phyloP scores from a whole-genome alignment of 2,329 filamentous ascomycete genomes.

The Pseudopyrenochaeta lycopersici region DNA sequence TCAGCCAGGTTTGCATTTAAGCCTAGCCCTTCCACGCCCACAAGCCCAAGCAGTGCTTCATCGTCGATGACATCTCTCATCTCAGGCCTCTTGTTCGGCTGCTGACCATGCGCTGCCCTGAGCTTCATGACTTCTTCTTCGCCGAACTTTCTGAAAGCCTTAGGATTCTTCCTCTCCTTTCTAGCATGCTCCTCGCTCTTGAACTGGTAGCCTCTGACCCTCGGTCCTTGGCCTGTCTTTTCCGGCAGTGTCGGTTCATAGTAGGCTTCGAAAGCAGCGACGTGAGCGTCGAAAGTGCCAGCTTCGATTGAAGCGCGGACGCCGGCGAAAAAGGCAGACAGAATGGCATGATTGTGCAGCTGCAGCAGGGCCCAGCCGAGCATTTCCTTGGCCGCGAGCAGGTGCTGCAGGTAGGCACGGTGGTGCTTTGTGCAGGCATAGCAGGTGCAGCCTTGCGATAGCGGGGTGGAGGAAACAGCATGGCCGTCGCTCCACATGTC shows the following conservation, averaged over 20 bases:
- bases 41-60: slow-evolving; percentile 41
- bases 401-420: slow-evolving; percentile 85
- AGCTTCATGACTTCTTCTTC: slow-evolving; percentile 35
- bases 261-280: slow-evolving; percentile 66
- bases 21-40: slow-evolving; percentile 26
- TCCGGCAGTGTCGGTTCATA: slow-evolving; percentile 79
- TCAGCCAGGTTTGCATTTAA: slow-evolving; percentile 17
- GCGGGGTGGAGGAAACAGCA: slow-evolving; percentile 68
- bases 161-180: slow-evolving; percentile 43
- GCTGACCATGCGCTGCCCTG: slow-evolving; percentile 41
- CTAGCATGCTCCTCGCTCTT: slow-evolving; percentile 39
- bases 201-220: slow-evolving; percentile 48
- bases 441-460: slow-evolving; percentile 73
- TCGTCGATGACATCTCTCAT: slow-evolving; percentile 43
- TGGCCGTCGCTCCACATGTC: slow-evolving; percentile 77
- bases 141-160: slow-evolving; percentile 39
- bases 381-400: slow-evolving; percentile 94
- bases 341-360: slow-evolving; percentile 83
- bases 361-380: slow-evolving; percentile 93
- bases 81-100: slow-evolving; percentile 34
- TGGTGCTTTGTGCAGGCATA: slow-evolving; percentile 87
- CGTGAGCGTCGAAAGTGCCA: slow-evolving; percentile 64
- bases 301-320: slow-evolving; percentile 71
- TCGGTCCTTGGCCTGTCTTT: slow-evolving; percentile 78
- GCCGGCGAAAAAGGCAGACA: slow-evolving; percentile 76